Conservation (phyloP, 164 flowering plant species). For the Sextonia rubra region DNA sequence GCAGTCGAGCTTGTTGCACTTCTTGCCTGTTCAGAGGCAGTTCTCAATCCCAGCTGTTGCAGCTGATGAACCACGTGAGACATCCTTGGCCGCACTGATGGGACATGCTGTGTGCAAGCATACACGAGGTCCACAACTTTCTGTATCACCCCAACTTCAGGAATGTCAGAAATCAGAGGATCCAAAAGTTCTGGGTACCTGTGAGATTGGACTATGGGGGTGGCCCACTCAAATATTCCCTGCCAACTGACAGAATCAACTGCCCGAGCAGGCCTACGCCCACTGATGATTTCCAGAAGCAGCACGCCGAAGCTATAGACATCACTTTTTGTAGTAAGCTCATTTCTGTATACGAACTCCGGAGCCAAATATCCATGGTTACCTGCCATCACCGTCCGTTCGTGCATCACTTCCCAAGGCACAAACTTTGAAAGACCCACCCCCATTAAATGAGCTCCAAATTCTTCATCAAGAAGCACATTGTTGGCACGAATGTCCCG, state of each 20-base stretch:
- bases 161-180: slow-evolving; percentile 61
- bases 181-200: slow-evolving; percentile 73
- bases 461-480: slow-evolving; percentile 89
- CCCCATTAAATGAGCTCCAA: slow-evolving; percentile 89
- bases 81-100: slow-evolving; percentile 93
- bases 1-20: slow-evolving; percentile 15
- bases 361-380: slow-evolving; percentile 92
- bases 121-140: slow-evolving; percentile 93
- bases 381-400: slow-evolving; percentile 89
- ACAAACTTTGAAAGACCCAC: slow-evolving; percentile 93
- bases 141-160: slow-evolving; percentile 69
- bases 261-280: slow-evolving; percentile 86
- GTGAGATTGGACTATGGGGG: slow-evolving; percentile 86
- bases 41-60: slow-evolving; percentile 49
- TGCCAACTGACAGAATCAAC: slow-evolving; percentile 86
- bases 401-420: slow-evolving; percentile 94
- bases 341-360: slow-evolving; percentile 87
- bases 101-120: slow-evolving; percentile 89
- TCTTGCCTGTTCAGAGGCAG: slow-evolving; percentile 19
- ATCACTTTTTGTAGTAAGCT: slow-evolving; percentile 95
- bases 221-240: slow-evolving; percentile 94
- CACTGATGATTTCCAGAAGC: slow-evolving; percentile 76
- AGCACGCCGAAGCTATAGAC: slow-evolving; percentile 94
- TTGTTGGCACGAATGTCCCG: slow-evolving; percentile 88
- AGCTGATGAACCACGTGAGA: slow-evolving; percentile 96